These are phyloP conservation scores for Lonicera japonica DNA, from an alignment of 129 eudicot species.

Conservation along the genomic window DNA sequence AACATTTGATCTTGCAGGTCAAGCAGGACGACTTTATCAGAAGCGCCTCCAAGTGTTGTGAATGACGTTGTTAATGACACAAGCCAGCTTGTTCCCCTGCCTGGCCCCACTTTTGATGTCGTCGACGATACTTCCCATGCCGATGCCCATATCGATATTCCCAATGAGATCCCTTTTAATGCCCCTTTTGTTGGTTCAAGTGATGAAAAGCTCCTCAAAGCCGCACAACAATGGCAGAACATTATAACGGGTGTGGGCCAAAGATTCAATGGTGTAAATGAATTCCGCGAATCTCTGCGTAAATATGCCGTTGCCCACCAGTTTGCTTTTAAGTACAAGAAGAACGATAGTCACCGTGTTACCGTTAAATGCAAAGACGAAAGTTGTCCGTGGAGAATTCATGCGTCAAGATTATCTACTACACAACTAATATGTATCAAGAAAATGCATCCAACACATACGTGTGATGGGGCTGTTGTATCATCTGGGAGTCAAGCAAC, in stretches of 20 bases:
- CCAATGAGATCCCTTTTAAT: constrained; percentile 32
- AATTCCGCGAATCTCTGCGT: constrained; percentile 83
- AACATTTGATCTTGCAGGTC: constrained; percentile 58
- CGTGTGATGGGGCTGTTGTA: constrained; percentile 65
- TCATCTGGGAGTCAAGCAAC: constrained; percentile 82
- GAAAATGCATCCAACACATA: constrained; percentile 83
- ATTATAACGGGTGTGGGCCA: constrained; percentile 92
- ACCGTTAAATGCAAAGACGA: constrained; percentile 90
- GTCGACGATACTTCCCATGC: constrained; percentile 40
- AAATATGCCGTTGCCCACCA: constrained; percentile 84
- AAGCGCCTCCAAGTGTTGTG: constrained; percentile 55
- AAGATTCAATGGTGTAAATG: constrained; percentile 73
- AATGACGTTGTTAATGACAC: constrained; percentile 60
- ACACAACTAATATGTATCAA: constrained; percentile 87
- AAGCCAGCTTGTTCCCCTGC: constrained; percentile 42
- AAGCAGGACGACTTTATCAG: constrained; percentile 91
- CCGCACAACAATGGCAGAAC: constrained; percentile 90
- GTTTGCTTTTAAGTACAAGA: constrained; percentile 82
- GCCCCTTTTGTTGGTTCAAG: constrained; percentile 21
- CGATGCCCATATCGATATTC: constrained; percentile 28
- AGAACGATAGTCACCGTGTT: constrained; percentile 97
- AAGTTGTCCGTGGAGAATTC: constrained; percentile 96
- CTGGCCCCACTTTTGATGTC: constrained; percentile 62
- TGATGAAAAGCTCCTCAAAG: constrained; percentile 64
- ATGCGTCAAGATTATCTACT: constrained; percentile 87